These are phyloP conservation scores for Fraxinus baroniana DNA, from an alignment of 305 asterid genomes.

Conservation along the genomic window DNA sequence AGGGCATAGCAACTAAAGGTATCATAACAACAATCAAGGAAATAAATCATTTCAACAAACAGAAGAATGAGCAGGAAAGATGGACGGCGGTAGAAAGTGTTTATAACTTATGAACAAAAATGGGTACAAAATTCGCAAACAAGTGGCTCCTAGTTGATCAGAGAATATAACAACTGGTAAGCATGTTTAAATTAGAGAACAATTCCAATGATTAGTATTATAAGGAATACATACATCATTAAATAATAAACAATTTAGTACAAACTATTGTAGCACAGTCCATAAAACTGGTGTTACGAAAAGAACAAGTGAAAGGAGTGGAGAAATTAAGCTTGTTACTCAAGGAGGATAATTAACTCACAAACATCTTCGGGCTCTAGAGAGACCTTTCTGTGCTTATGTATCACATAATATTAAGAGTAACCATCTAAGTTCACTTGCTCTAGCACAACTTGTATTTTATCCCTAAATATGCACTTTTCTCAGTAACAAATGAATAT, in stretches of 20 bases:
- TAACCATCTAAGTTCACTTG: neutral
- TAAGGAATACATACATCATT: neutral
- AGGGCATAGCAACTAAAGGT: slow-evolving; percentile 11
- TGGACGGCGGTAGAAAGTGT: neutral
- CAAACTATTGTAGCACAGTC: neutral
- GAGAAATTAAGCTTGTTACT: neutral
- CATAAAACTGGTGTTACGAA: neutral
- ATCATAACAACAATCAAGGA: slow-evolving; percentile 1
- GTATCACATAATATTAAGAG: neutral
- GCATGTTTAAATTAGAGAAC: slow-evolving; percentile 13
- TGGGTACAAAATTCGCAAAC: slow-evolving; percentile 2
- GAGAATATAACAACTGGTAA: slow-evolving; percentile 6
- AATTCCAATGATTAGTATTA: neutral
- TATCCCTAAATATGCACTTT: neutral
- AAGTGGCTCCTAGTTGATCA: neutral
- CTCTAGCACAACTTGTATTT: neutral
- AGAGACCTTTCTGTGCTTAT: neutral
- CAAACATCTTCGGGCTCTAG: neutral
- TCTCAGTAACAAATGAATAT: neutral
- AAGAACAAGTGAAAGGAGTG: neutral
- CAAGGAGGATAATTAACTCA: neutral
- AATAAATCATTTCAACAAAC: slow-evolving; percentile 6
- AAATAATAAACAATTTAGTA: neutral
- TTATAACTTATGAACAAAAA: slow-evolving; percentile 6
- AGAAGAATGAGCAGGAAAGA: slow-evolving; percentile 12